These are phyloP conservation scores for Populus hybrid DNA, from an alignment of 441 rosid genomes.

Conservation along the genomic window DNA sequence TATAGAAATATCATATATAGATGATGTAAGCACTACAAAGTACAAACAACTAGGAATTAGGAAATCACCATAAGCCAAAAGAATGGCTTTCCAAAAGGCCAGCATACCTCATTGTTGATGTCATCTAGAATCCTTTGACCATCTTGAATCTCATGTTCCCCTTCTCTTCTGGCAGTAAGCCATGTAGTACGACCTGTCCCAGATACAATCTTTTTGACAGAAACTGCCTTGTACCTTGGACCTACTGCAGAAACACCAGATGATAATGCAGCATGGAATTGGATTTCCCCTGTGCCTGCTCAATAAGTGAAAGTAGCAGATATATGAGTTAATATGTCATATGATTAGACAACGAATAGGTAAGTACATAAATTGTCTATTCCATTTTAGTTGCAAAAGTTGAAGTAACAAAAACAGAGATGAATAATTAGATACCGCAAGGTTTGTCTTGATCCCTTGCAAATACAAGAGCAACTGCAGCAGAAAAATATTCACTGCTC, in stretches of 20 bases:
- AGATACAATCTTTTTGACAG: constrained; percentile 32
- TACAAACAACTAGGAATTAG: not conserved
- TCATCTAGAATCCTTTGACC: constrained; percentile 56
- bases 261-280: constrained; percentile 58
- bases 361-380: not conserved
- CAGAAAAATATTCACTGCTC: constrained; percentile 8
- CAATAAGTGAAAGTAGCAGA: constrained; percentile 18
- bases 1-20: not conserved
- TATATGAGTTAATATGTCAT: not conserved
- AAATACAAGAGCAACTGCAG: constrained; percentile 58
- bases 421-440: constrained; percentile 38
- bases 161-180: constrained; percentile 74
- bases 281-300: constrained; percentile 61
- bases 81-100: not conserved
- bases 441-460: constrained; percentile 62
- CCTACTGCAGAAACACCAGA: constrained; percentile 59
- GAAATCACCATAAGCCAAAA: not conserved
- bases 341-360: not conserved
- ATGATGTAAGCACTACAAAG: not conserved
- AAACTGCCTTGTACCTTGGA: constrained; percentile 58
- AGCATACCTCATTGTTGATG: constrained; percentile 49
- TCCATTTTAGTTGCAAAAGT: not conserved
- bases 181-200: constrained; percentile 29
- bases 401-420: constrained; percentile 7
- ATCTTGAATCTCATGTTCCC: constrained; percentile 53